Percentiles rank a stretch among this genome's conserved stretches.
phyloP scores from a whole-genome alignment of 441 rosid genomes.

The Corymbia calophylla region DNA sequence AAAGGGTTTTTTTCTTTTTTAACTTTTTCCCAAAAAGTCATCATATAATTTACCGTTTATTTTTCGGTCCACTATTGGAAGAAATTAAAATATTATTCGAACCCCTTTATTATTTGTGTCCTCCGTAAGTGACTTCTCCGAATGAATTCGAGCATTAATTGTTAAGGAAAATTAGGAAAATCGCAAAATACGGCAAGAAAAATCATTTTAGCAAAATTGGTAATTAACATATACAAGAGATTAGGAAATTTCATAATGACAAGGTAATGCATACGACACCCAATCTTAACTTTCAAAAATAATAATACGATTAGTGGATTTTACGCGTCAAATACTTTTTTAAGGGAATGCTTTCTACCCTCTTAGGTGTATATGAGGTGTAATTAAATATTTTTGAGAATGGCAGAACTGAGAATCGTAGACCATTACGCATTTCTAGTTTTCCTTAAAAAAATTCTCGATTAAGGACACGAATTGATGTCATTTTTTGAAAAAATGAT shows the following conservation, averaged over 20 bases:
- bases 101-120: not conserved
- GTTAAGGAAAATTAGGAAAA: not conserved
- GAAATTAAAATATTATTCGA: not conserved
- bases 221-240: not conserved
- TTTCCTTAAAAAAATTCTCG: not conserved
- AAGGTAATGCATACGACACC: not conserved
- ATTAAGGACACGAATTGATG: not conserved
- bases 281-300: too few species aligned
- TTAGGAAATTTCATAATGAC: not conserved
- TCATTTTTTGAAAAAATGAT: not conserved
- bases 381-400: not conserved
- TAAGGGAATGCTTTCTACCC: not conserved
- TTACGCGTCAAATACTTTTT: rapidly evolving
- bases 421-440: not conserved
- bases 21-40: not conserved
- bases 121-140: not conserved
- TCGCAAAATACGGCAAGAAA: not conserved
- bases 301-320: not conserved
- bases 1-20: not conserved
- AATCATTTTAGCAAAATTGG: not conserved
- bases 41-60: not conserved
- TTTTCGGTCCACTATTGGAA: not conserved
- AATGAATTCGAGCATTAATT: not conserved
- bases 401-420: not conserved
- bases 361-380: not conserved